Evolutionary conservation across 768 basidiomycete species (phyloP).

Genomic region (Hirschioporus abietinus): DNA sequence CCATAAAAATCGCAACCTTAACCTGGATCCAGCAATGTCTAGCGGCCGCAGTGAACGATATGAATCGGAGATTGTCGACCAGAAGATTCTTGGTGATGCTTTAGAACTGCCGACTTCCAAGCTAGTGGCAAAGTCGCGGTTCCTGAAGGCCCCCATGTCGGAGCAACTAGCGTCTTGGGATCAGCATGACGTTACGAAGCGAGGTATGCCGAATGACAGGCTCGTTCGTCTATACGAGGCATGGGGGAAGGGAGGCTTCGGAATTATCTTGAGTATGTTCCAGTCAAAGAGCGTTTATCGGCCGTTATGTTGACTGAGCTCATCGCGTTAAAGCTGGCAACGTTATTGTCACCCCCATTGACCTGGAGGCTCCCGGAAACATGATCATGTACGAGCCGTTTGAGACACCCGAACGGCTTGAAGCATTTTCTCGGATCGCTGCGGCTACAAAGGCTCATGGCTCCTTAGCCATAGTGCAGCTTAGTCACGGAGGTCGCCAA

Average conservation of each 20-base stretch:
- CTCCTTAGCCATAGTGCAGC: constrained; percentile 27
- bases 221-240: constrained; percentile 30
- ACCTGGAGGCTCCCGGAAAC: constrained; percentile 20
- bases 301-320: constrained; percentile 27
- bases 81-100: background rate
- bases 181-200: constrained; percentile 22
- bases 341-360: background rate
- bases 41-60: background rate
- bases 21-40: background rate
- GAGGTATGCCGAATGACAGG: constrained; percentile 29
- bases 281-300: constrained; percentile 20
- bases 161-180: constrained; percentile 27
- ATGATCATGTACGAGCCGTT: constrained; percentile 27
- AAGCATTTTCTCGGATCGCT: constrained; percentile 19
- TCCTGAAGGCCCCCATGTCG: constrained; percentile 5
- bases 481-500: constrained; percentile 29
- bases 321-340: constrained; percentile 29
- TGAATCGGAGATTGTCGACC: background rate
- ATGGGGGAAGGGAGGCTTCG: constrained; percentile 27
- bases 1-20: too few relatives aligned
- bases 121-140: background rate
- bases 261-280: constrained; percentile 12
- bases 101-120: background rate
- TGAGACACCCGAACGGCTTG: constrained; percentile 19
- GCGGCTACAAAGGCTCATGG: constrained; percentile 26